These are phyloP conservation scores for Peronospora belbahrii DNA, from an alignment of 352 stramenopile species.

Conservation along the genomic window DNA sequence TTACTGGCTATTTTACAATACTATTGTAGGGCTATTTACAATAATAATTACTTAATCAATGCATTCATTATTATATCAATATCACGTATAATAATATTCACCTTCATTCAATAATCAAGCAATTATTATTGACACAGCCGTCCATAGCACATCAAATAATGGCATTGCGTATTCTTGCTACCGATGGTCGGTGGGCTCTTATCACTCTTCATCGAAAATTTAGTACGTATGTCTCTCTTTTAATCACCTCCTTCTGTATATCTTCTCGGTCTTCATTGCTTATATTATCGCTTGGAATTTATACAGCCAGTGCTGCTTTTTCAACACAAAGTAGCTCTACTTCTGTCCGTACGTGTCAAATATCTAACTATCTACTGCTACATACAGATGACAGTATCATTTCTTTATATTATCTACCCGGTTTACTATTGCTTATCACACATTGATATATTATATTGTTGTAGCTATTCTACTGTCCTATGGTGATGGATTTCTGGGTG, in stretches of 20 bases:
- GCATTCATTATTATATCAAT: too few relatives aligned
- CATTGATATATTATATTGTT: conserved; percentile 1
- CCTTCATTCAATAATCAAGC: conserved; percentile 8
- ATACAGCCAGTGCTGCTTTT: conserved; percentile 11
- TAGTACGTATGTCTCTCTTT: conserved; percentile 9
- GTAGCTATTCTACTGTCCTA: conserved; percentile 58
- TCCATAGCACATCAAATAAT: conserved; percentile 3
- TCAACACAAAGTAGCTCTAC: conserved; percentile 15
- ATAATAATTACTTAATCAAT: conserved; percentile 2
- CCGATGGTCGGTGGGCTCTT: conserved; percentile 7
- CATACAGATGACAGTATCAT: neutral
- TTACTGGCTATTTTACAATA: too few relatives aligned
- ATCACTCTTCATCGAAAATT: conserved; percentile 7
- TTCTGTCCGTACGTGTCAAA: conserved; percentile 22
- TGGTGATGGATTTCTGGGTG: conserved; percentile 68
- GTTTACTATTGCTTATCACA: neutral
- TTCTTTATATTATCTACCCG: neutral
- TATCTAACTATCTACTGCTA: too few relatives aligned
- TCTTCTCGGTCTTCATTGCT: too few relatives aligned
- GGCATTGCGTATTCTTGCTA: conserved; percentile 16
- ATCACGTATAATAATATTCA: too few relatives aligned
- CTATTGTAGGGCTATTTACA: too few relatives aligned
- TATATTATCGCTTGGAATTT: conserved; percentile 3
- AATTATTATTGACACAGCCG: neutral
- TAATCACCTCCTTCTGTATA: neutral